These are phyloP conservation scores for Ilyonectria destructans DNA, from an alignment of 2,329 filamentous ascomycete genomes.

Conservation along the genomic window DNA sequence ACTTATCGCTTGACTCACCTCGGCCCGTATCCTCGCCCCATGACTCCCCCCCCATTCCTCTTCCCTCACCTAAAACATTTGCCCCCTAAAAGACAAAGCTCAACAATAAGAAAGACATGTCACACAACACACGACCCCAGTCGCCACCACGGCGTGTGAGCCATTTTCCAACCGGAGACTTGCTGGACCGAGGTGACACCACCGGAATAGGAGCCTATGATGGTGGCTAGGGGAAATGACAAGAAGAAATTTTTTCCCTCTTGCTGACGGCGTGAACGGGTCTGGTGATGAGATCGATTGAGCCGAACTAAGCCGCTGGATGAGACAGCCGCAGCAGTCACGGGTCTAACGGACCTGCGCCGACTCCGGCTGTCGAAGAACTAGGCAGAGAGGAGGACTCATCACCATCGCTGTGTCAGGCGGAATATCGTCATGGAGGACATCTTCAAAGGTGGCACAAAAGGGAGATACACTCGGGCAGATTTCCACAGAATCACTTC, in stretches of 20 bases:
- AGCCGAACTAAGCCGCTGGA: slow-evolving; percentile 21
- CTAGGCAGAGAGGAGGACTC: neutral
- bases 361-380: neutral
- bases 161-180: neutral
- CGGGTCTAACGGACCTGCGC: slow-evolving; percentile 13
- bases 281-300: slow-evolving; percentile 15
- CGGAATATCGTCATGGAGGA: neutral
- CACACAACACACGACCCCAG: neutral
- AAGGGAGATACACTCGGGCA: neutral
- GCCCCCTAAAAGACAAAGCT: neutral
- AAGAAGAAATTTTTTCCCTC: slow-evolving; percentile 9
- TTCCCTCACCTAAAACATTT: no score
- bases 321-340: slow-evolving; percentile 23
- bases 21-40: neutral
- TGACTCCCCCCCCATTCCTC: neutral
- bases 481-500: slow-evolving; percentile 38
- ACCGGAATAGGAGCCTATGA: neutral
- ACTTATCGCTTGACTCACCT: neutral
- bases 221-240: slow-evolving; percentile 4
- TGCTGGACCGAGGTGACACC: slow-evolving; percentile 4
- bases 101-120: neutral
- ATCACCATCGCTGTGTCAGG: neutral
- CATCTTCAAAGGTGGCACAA: neutral
- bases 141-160: neutral
- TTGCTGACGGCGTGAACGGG: slow-evolving; percentile 29